Conservation (phyloP, 768 basidiomycete genomes). For the Phaeolepiota aurea region DNA sequence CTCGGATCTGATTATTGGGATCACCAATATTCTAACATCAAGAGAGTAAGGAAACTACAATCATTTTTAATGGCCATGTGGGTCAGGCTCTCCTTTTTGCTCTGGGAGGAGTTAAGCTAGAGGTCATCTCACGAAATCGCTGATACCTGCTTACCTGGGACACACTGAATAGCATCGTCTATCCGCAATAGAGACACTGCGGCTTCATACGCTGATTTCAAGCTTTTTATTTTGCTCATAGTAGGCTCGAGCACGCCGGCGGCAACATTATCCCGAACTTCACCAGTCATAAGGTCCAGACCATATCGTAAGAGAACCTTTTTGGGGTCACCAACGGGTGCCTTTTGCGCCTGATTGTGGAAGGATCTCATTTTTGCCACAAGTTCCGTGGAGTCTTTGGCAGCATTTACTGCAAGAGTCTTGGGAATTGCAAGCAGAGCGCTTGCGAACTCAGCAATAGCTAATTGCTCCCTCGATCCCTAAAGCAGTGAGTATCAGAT, state of each 20-base stretch:
- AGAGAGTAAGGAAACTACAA: not conserved
- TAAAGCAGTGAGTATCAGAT: slow-evolving; percentile 19
- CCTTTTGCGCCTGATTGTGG: slow-evolving; percentile 95
- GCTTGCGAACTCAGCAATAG: slow-evolving; percentile 96
- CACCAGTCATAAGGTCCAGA: slow-evolving; percentile 88
- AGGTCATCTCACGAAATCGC: slow-evolving; percentile 3
- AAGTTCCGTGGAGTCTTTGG: slow-evolving; percentile 95
- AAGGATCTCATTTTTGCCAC: slow-evolving; percentile 95
- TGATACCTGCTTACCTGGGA: slow-evolving; percentile 53
- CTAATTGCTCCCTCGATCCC: slow-evolving; percentile 97
- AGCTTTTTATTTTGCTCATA: slow-evolving; percentile 91
- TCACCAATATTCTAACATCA: not conserved
- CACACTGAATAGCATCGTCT: slow-evolving; percentile 91
- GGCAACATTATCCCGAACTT: slow-evolving; percentile 89
- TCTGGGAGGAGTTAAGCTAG: slow-evolving; percentile 33
- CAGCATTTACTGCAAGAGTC: slow-evolving; percentile 94
- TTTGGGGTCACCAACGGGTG: slow-evolving; percentile 84
- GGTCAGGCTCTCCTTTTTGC: slow-evolving; percentile 62
- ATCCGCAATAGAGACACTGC: slow-evolving; percentile 92
- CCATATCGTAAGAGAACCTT: slow-evolving; percentile 88
- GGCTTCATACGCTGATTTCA: slow-evolving; percentile 96
- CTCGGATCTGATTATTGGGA: not conserved
- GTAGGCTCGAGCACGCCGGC: slow-evolving; percentile 96
- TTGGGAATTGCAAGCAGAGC: slow-evolving; percentile 94
- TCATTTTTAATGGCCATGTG: slow-evolving; percentile 57